Evolutionary conservation across 306 rosid genomes (phyloP), one percentile per base, ranked within the genome.

Genomic region (Quercus aquifolioides): DNA sequence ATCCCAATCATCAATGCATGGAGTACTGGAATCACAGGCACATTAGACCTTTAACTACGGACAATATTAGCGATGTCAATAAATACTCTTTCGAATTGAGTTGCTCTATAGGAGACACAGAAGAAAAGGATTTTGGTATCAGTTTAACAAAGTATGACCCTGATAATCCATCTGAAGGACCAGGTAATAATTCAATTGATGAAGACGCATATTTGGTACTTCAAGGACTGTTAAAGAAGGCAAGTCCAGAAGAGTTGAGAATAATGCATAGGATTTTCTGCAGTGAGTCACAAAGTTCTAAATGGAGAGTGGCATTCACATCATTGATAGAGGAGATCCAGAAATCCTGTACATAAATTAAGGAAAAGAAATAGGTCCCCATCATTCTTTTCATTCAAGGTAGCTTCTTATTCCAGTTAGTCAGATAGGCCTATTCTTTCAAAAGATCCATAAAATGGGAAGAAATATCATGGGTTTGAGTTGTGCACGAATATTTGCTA

Each of bases 11-110:
- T 80, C 88, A 78, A 79, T 94, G 94, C 69, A 21, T 30, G 54
- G 98, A 89, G 85, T 94, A 94, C 77, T 94, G 98, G 97, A 88
- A 87, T 76, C 83, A 88, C 91, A 88, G 73, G 85, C 28, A 2
- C 46, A 76, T 21, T 14, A 60, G 31, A 31, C 84, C 85, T 52
- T 57, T 58, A 20, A 54, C 79, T 78, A 60, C 60, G 4, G 75
- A 76, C 71, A 76, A 81, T 5, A 25, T 51, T 33, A 65, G 71
- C 30, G 76, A 81, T 56, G 71, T 64, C 68, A 30, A 56, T 74
- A 88, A 81, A 83, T 79, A 60, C 63, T 72, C 78, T 23, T 51
- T 26, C 54, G 84, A 78, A 79, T 83, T 80, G 69, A 80, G 82
- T 67, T 78, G 79, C 75, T 79, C 83, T 84, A 49, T 20, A 21